Percentiles rank a stretch among this genome's conserved stretches.
phyloP scores from a whole-genome alignment of 225 moss, liverwort and hornwort genomes.

The Antitrichia curtipendula region DNA sequence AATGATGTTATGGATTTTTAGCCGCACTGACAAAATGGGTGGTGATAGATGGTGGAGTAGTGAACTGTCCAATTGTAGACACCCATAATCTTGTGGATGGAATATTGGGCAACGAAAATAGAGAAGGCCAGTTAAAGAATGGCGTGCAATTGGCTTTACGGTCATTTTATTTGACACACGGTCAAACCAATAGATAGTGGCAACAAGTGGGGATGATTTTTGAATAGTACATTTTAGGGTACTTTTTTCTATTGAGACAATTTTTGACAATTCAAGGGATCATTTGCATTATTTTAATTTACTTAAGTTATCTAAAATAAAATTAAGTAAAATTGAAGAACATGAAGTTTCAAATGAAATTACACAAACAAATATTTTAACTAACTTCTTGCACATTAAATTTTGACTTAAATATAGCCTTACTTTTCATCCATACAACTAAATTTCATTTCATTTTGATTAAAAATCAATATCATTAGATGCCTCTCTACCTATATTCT shows the following conservation, averaged over 20 bases:
- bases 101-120: fast-evolving
- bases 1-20: fast-evolving
- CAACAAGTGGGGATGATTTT: fast-evolving
- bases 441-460: background rate
- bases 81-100: fast-evolving
- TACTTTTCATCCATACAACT: background rate
- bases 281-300: background rate
- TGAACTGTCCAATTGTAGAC: fast-evolving
- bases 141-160: fast-evolving
- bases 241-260: fast-evolving
- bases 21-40: fast-evolving
- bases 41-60: background rate
- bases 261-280: background rate
- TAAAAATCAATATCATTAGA: background rate
- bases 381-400: fast-evolving
- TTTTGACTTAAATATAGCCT: background rate
- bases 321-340: background rate
- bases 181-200: fast-evolving
- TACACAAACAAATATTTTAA: background rate
- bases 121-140: fast-evolving
- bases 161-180: fast-evolving
- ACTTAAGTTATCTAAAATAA: background rate
- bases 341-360: background rate
- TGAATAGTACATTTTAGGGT: fast-evolving
- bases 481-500: background rate